Evolutionary conservation across 225 moss, liverwort and hornwort genomes (phyloP).

Genomic region (Bryoerythrophyllum caledonicum): DNA sequence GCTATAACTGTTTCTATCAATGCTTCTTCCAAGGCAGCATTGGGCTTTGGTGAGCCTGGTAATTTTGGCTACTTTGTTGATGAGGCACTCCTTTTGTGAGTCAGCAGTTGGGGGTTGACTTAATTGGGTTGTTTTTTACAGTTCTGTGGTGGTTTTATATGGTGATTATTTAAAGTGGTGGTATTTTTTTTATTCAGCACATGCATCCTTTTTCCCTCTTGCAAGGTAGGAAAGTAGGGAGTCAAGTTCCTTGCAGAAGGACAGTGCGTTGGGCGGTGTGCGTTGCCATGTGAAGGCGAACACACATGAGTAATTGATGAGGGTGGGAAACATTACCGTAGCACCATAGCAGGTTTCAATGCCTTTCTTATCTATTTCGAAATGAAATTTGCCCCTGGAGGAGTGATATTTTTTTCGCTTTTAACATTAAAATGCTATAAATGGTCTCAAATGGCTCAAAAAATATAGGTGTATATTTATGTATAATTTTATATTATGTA

Average conservation of each 20-base stretch:
- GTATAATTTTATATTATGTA: too few relatives aligned
- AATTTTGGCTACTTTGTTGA: neutral
- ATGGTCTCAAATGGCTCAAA: too few relatives aligned
- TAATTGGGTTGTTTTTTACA: neutral
- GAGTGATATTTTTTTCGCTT: neutral
- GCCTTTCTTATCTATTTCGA: too few relatives aligned
- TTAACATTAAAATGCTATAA: too few relatives aligned
- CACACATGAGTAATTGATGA: neutral
- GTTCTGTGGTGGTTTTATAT: neutral
- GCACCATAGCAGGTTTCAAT: too few relatives aligned
- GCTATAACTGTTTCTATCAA: neutral
- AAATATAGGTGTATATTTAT: too few relatives aligned
- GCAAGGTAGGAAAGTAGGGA: neutral
- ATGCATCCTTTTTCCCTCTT: neutral
- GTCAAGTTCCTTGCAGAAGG: neutral
- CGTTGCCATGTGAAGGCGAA: neutral
- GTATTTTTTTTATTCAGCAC: neutral
- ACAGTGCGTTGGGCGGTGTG: neutral
- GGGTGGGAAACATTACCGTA: neutral
- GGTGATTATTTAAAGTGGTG: neutral
- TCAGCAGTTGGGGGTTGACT: neutral
- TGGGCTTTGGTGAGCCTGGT: neutral
- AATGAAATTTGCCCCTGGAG: too few relatives aligned
- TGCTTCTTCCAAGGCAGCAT: accelerated
- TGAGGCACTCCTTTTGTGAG: too few relatives aligned